These are phyloP conservation scores for Talaromyces sp. DNA, from an alignment of 2,329 filamentous ascomycete species.

Conservation along the genomic window DNA sequence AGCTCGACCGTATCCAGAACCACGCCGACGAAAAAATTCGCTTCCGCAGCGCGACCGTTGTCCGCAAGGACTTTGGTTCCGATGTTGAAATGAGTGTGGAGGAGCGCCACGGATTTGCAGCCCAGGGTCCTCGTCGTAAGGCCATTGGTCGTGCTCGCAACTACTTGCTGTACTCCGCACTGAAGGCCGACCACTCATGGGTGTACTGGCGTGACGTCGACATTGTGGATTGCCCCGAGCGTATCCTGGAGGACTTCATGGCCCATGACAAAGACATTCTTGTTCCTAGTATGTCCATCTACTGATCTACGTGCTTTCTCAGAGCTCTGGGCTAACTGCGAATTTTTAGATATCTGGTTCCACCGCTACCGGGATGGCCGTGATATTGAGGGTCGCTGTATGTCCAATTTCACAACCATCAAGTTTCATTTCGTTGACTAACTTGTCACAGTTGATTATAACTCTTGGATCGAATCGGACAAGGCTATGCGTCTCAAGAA, in stretches of 20 bases:
- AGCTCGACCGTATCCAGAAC: slow-evolving; percentile 85
- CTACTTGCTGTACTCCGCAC: slow-evolving; percentile 78
- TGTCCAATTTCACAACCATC: slow-evolving; percentile 39
- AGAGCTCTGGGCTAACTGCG: slow-evolving; percentile 15
- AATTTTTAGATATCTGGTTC: slow-evolving; percentile 83
- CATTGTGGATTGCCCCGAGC: slow-evolving; percentile 84
- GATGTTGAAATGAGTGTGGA: slow-evolving; percentile 76
- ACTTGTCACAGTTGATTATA: slow-evolving; percentile 78
- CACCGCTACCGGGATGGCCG: slow-evolving; percentile 78
- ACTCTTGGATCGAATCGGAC: slow-evolving; percentile 95
- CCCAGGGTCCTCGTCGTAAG: slow-evolving; percentile 87
- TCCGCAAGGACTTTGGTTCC: slow-evolving; percentile 89
- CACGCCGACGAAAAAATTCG: slow-evolving; percentile 73
- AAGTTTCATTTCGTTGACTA: slow-evolving; percentile 20
- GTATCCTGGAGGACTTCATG: slow-evolving; percentile 92
- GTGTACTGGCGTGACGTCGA: slow-evolving; percentile 99
- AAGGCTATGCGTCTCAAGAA: slow-evolving; percentile 75
- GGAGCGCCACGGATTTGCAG: slow-evolving; percentile 81
- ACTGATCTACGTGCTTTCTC: neutral
- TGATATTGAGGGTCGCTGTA: slow-evolving; percentile 95
- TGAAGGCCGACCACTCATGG: slow-evolving; percentile 96
- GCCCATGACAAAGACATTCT: slow-evolving; percentile 90
- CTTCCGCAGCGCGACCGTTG: slow-evolving; percentile 80
- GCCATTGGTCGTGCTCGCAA: slow-evolving; percentile 89
- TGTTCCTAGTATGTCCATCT: slow-evolving; percentile 78